Percentiles rank a stretch among this genome's conserved stretches.
Conservation (phyloP, 1,284 basidiomycete species). For the Ustilago xerochloae region DNA sequence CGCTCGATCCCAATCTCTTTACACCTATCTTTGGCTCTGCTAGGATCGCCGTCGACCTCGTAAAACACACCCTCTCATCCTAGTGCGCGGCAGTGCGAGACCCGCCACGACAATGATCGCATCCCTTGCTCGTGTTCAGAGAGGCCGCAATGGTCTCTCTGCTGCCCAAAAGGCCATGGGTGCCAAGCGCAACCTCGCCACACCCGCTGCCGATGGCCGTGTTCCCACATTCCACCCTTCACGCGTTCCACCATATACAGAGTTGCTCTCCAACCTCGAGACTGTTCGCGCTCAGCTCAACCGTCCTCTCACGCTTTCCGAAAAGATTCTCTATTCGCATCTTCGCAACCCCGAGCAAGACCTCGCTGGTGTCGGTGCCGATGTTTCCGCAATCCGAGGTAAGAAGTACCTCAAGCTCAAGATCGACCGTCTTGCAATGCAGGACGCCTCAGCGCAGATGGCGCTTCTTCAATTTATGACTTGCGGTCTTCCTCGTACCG, state of each 20-base stretch:
- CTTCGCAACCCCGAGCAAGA: conserved; percentile 79
- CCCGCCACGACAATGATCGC: conserved; percentile 30
- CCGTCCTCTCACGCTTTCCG: conserved; percentile 88
- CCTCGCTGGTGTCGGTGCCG: conserved; percentile 75
- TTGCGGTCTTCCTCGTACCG: conserved; percentile 84
- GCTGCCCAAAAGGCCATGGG: conserved; percentile 37
- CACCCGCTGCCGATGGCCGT: conserved; percentile 34
- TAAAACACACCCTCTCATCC: background rate
- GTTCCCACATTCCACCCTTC: conserved; percentile 61
- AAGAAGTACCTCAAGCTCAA: conserved; percentile 88
- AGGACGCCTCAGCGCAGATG: conserved; percentile 99
- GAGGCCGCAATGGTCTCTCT: conserved; percentile 35
- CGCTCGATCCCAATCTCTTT: background rate
- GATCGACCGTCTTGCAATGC: conserved; percentile 97
- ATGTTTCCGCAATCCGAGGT: conserved; percentile 75
- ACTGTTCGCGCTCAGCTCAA: conserved; percentile 80
- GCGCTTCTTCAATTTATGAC: conserved; percentile 99
- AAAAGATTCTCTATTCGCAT: conserved; percentile 98
- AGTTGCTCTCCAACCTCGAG: conserved; percentile 80
- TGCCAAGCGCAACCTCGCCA: conserved; percentile 38
- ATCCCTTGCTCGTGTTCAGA: conserved; percentile 42
- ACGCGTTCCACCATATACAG: conserved; percentile 80
- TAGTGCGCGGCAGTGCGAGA: conserved; percentile 5
- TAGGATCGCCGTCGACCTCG: background rate
- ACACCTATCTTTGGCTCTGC: background rate